phyloP scores from a whole-genome alignment of 1,139 yeast genomes.

The Williopsis jadinii region DNA sequence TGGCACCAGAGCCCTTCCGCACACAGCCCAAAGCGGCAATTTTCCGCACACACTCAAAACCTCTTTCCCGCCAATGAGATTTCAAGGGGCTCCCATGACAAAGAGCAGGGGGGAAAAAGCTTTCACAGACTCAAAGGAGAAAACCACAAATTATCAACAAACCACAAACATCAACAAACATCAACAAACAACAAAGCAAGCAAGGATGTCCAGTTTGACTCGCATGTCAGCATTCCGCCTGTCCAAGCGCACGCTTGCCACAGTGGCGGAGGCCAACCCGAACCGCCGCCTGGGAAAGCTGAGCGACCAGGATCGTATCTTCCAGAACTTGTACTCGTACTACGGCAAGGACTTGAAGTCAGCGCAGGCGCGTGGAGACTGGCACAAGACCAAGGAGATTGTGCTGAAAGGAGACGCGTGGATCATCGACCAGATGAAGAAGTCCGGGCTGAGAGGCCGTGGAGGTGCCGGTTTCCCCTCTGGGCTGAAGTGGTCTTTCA shows the following conservation, averaged over 20 bases:
- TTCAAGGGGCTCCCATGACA: not conserved
- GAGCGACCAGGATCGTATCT: conserved; percentile 76
- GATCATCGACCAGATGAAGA: conserved; percentile 82
- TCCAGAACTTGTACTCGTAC: conserved; percentile 71
- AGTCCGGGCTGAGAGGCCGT: conserved; percentile 81
- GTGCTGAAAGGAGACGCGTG: conserved; percentile 76
- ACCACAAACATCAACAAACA: no score
- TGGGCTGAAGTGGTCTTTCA: conserved; percentile 85
- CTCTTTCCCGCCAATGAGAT: not conserved
- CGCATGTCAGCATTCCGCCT: conserved; percentile 1
- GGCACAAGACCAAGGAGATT: conserved; percentile 86
- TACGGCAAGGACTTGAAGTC: conserved; percentile 71
- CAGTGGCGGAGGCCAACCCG: conserved; percentile 33
- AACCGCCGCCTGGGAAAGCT: conserved; percentile 68
- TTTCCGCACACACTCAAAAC: not conserved
- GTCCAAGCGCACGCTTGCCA: conserved; percentile 19
- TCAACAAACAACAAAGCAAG: not conserved
- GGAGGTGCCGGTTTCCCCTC: conserved; percentile 94
- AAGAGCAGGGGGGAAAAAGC: not conserved
- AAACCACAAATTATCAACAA: no score
- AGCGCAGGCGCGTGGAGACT: conserved; percentile 77
- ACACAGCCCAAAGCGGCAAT: not conserved
- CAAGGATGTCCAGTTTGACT: not conserved
- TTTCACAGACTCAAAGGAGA: no score
- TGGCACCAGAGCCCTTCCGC: not conserved